These are phyloP conservation scores for Letharia lupina DNA, from an alignment of 495 filamentous ascomycete species.

Conservation along the genomic window DNA sequence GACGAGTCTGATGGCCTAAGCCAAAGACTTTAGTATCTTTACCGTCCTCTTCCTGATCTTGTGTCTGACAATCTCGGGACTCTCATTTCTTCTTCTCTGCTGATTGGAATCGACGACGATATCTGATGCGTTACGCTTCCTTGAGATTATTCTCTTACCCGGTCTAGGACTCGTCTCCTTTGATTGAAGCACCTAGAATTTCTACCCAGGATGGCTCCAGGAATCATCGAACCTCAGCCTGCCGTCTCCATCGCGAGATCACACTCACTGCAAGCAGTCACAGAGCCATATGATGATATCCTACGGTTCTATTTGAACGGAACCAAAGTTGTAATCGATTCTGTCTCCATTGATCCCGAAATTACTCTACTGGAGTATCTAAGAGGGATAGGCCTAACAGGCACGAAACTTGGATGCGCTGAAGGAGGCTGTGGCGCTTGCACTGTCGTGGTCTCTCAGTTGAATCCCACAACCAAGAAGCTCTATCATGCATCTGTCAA, in stretches of 20 bases:
- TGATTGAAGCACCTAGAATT: neutral
- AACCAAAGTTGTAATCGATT: constrained; percentile 74
- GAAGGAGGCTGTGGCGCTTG: constrained; percentile 97
- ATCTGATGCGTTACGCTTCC: neutral
- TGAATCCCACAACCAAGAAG: constrained; percentile 80
- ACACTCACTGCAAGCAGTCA: constrained; percentile 45
- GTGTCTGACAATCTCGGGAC: neutral
- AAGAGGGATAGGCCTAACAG: constrained; percentile 78
- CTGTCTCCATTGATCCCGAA: constrained; percentile 66
- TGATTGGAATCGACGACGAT: neutral
- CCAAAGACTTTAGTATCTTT: neutral
- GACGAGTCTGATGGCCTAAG: constrained; percentile 1
- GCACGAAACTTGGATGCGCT: constrained; percentile 69
- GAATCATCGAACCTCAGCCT: constrained; percentile 42
- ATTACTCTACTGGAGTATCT: constrained; percentile 90
- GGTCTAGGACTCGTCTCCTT: neutral
- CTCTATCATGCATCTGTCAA: constrained; percentile 92
- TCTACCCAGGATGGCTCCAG: constrained; percentile 49
- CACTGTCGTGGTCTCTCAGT: constrained; percentile 89
- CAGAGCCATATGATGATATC: constrained; percentile 56
- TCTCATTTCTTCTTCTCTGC: neutral
- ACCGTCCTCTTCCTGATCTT: neutral
- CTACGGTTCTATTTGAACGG: constrained; percentile 91
- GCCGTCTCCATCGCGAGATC: constrained; percentile 39
- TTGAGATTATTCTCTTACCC: neutral